Evolutionary conservation across 768 basidiomycete genomes (phyloP), one percentile per base, ranked within the genome.

Genomic region (Tylopilus plumbeoviolaceoides): DNA sequence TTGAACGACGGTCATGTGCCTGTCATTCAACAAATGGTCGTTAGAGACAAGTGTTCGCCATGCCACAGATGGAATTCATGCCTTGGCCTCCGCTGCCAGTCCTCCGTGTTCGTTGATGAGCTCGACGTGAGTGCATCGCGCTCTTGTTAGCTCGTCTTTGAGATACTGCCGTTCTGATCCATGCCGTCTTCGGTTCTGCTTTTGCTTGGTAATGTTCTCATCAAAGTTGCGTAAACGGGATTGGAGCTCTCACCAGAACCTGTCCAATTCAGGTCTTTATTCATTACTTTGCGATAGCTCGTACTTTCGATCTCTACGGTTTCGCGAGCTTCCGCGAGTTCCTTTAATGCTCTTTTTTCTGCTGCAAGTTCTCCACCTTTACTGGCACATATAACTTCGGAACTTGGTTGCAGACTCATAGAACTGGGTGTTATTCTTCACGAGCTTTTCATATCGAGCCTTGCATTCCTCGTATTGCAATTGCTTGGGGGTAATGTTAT

Each of bases 401-500:
- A 98, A 97, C 64, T 87, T 87, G 18, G 83, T 84, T 3, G 90
- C 85, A 43, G 83, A 79, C 46, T 95, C 89, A 61, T 91, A 85
- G 67, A 94, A 94, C 53, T 79, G 84, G 47, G 78, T 73, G 62
- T 91, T 91, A 17, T 81, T 77, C 54, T 78, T 75, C 38, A 83
- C 84, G 18, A 88, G 72, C 17, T 72, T 72, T 25, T 91, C 83
- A 57, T 87, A 84, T 55, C 81, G 69, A 14, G 74, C 76, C 62
- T 87, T 84, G 14, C 84, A 78, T 39, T 84, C 78, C 53, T 94
- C 89, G 46, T 85, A 83, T 49, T 89, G 80, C 5, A 82, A 73
- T 57, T 93, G 83, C 65, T 91, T 94, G 1, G 75, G 70, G 4
- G 82, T 78, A 60, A 95, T 85, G 1, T 70, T 66, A 2, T 77